Conservation (phyloP, 345 rosid genomes). For the Carallia brachiata region DNA sequence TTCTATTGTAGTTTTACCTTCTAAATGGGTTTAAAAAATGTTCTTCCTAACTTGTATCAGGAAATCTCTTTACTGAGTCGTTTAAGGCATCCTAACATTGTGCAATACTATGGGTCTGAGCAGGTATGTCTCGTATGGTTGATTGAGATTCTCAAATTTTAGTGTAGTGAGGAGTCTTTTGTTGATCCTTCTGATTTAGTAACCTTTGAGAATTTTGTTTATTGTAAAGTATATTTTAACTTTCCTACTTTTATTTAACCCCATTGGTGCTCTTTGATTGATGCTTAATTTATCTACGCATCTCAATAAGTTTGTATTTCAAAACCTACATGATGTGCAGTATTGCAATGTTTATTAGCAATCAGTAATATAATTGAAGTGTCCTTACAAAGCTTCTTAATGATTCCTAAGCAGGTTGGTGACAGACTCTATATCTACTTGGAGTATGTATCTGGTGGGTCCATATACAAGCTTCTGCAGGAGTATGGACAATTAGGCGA, state of each 20-base stretch:
- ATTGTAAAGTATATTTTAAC: too few relatives aligned
- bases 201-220: too few relatives aligned
- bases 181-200: too few relatives aligned
- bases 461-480: slow-evolving; percentile 74
- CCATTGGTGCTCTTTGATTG: too few relatives aligned
- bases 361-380: background rate
- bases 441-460: slow-evolving; percentile 81
- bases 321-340: too few relatives aligned
- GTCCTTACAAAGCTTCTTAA: background rate
- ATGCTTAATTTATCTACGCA: too few relatives aligned
- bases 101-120: slow-evolving; percentile 76
- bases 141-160: too few relatives aligned
- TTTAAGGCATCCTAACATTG: slow-evolving; percentile 67
- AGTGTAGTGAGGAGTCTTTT: too few relatives aligned
- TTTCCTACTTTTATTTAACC: too few relatives aligned
- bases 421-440: slow-evolving; percentile 67
- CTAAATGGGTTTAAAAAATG: background rate
- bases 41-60: slow-evolving; percentile 34
- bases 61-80: slow-evolving; percentile 68
- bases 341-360: too few relatives aligned
- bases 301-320: too few relatives aligned
- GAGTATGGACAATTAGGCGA: slow-evolving; percentile 76
- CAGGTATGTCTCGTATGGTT: slow-evolving; percentile 31
- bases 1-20: background rate
- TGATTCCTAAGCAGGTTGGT: slow-evolving; percentile 41